Base-by-base conservation (phyloP, 73 alveolate genomes). In the Paramecium tetraurelia region DNA sequence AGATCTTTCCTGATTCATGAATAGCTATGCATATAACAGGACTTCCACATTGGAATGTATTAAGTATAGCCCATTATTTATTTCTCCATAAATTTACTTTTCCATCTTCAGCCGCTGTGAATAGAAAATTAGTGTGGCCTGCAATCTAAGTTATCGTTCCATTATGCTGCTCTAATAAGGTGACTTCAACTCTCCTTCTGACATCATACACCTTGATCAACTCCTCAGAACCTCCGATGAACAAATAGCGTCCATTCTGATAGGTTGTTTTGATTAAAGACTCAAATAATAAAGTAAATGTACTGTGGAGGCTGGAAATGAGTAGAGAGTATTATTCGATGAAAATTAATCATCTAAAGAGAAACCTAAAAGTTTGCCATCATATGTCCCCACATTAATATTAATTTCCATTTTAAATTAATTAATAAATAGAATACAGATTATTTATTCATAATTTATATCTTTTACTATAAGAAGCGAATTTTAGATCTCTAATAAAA, bases 111-210 rank as follows among this genome's bases (percentile, higher is more conserved):
- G 41, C 27, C 20, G 27, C 77, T 8, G 90, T 80, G 16, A 80
- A 44, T 40, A 80, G 33, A 46, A 80, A 41, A 46, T 48, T 24
- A 0, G 24, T 9, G 7, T 80, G 57, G 4, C 90, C 50, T 0
- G 33, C 8, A 14, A 80, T 80, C 18, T 24, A 20, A 48, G 20
- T n/a, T 40, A 80, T 46, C 8, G 50, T 80, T 22, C 90, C 75
- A 80, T 14, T 44, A 80, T 80, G 76, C 10, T 27, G 11, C 27
- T 80, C 90, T 80, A 80, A 46, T 80, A 41, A 80, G 8, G 90
- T 12, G 33, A 48, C 22, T 48, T 80, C 76, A 8, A 31, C 38
- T 80, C 75, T 80, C 29, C 77, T 80, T 14, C 33, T 80, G 3
- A 80, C 29, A 80, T 80, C 90, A 44, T 22, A 80, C 1, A 44